Percentiles rank a stretch among this genome's conserved stretches.
These are phyloP conservation scores for Daldinia eschscholtzii DNA, from an alignment of 2,329 filamentous ascomycete species.

Conservation along the genomic window DNA sequence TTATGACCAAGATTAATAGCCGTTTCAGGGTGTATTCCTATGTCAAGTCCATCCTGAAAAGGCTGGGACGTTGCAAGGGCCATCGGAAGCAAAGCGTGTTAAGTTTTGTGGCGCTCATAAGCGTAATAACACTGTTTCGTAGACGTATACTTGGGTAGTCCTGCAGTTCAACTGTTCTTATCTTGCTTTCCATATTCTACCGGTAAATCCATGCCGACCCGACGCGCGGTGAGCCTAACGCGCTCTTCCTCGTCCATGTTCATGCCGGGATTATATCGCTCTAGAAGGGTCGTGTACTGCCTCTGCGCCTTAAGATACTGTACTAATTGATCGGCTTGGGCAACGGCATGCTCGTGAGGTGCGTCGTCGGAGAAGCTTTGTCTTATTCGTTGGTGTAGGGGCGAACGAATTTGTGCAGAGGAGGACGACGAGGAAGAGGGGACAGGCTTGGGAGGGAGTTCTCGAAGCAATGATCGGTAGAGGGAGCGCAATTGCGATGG, in stretches of 20 bases:
- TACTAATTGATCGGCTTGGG: slow-evolving; percentile 80
- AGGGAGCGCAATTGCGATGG: slow-evolving; percentile 75
- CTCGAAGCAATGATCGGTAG: slow-evolving; percentile 89
- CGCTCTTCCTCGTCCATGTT: slow-evolving; percentile 87
- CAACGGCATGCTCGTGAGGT: slow-evolving; percentile 50
- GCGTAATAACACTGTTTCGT: not conserved
- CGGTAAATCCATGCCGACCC: slow-evolving; percentile 92
- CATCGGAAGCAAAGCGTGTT: not conserved
- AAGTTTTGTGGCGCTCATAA: not conserved
- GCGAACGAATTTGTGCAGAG: slow-evolving; percentile 67
- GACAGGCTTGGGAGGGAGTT: slow-evolving; percentile 78
- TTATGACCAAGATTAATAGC: not conserved
- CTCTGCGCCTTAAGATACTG: slow-evolving; percentile 88
- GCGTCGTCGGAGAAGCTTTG: slow-evolving; percentile 64
- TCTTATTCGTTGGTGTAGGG: slow-evolving; percentile 78
- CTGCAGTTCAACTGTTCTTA: slow-evolving; percentile 15
- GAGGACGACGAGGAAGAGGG: slow-evolving; percentile 56
- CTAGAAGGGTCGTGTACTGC: slow-evolving; percentile 82
- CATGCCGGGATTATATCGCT: slow-evolving; percentile 95
- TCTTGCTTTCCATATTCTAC: slow-evolving; percentile 62
- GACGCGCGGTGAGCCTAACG: slow-evolving; percentile 83
- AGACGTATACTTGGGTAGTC: not conserved
- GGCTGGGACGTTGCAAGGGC: too few species aligned
- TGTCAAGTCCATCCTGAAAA: not conserved
- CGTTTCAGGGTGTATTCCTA: too few species aligned